Base-by-base conservation (phyloP, 2,329 filamentous ascomycete species). In the Sarocladium brachiariae region DNA sequence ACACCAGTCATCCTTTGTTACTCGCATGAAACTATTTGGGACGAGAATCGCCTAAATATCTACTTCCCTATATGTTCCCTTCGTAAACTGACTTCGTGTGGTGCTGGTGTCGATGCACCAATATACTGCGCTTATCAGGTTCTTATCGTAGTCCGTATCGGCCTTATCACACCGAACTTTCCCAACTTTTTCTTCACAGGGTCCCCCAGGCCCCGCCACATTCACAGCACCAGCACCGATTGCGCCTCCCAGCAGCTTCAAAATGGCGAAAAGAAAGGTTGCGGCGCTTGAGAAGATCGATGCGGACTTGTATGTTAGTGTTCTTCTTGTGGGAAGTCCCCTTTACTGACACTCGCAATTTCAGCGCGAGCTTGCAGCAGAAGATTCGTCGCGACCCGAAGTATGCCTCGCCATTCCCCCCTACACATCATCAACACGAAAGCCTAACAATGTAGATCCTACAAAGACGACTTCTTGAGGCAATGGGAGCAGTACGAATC, bases 241-340 rank as follows among this genome's bases (percentile, higher is more conserved):
- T 35, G 33, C 19, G 34, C 27, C 33, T n/a, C 8, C 21, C 31
- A 39, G 14, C 10, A 4, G n/a, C 16, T 19, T 48, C 59, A 68
- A 55, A 39, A 93, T 89, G 83, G 87, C 83, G 53, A 96, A 96
- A 72, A 80, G 90, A 67, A 95, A 93, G 73, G 80, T 96, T 53
- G 89, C 87, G 51, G 91, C 91, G 54, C 83, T 96, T 68, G 91
- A 96, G 72, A 96, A 96, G 78, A 83, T 96, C 59, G 91, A 96
- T 65, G 91, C 90, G 30, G 89, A 95, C 69, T 75, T 95, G 78
- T 86, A 66, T 55, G 81, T 64, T 16, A 21, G 24, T 7, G 18
- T 43, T 37, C 25, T n/a, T 13, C 16, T 6, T 19, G 16, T 16
- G 31, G 14, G 27, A 21, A 21, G 24, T 14, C 4, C 11, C n/a